Conservation (phyloP, 2,329 filamentous ascomycete species). For the Pyrenophora seminiperda region DNA sequence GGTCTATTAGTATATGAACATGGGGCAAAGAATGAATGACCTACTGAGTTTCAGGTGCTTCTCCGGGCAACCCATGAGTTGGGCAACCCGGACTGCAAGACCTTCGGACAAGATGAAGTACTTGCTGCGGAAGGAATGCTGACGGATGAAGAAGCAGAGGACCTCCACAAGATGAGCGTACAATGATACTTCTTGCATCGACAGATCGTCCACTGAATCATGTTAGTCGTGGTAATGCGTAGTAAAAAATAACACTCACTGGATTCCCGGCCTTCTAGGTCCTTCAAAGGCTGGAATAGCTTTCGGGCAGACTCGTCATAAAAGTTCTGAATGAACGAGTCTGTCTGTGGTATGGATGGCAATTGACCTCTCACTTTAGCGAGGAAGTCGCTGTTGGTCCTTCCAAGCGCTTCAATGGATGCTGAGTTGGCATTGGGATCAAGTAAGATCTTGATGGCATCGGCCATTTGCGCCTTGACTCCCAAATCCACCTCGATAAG, state of each 20-base stretch:
- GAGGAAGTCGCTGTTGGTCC: constrained; percentile 70
- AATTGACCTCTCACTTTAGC: constrained; percentile 63
- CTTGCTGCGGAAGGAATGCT: constrained; percentile 85
- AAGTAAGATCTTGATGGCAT: constrained; percentile 90
- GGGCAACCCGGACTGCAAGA: constrained; percentile 76
- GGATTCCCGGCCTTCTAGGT: constrained; percentile 69
- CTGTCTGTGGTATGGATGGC: constrained; percentile 69
- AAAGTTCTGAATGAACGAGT: constrained; percentile 83
- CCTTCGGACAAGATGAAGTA: constrained; percentile 83
- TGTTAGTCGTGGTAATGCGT: constrained; percentile 24
- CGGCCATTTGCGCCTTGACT: constrained; percentile 92
- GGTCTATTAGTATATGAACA: constrained; percentile 15
- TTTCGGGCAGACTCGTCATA: constrained; percentile 86
- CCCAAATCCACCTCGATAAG: constrained; percentile 90
- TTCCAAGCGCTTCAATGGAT: constrained; percentile 64
- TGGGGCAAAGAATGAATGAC: constrained; percentile 34
- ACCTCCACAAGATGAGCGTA: constrained; percentile 92
- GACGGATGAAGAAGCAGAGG: constrained; percentile 88
- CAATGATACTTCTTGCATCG: constrained; percentile 83
- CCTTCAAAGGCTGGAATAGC: constrained; percentile 84
- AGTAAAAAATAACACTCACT: constrained; percentile 48
- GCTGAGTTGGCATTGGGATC: constrained; percentile 69
- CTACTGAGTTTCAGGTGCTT: constrained; percentile 90
- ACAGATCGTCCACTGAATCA: constrained; percentile 69
- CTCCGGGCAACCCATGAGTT: constrained; percentile 80